Evolutionary conservation across 345 rosid species (phyloP).

Genomic region (Dovyalis caffra): DNA sequence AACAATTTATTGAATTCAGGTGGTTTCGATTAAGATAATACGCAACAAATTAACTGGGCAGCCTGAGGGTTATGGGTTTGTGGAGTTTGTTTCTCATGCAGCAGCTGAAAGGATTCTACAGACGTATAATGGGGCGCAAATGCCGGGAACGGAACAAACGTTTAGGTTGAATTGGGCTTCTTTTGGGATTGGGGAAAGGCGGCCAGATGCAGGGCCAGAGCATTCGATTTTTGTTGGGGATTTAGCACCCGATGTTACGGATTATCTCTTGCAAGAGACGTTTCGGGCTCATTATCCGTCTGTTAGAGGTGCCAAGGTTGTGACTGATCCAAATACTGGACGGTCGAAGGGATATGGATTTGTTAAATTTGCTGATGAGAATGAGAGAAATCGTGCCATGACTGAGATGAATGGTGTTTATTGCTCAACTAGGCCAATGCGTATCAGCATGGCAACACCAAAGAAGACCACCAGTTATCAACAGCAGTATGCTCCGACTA

Average conservation of each 20-base stretch:
- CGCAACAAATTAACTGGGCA: constrained; percentile 92
- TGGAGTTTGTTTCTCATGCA: constrained; percentile 83
- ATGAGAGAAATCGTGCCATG: constrained; percentile 91
- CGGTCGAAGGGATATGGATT: constrained; percentile 98
- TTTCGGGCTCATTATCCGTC: constrained; percentile 79
- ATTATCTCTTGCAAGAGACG: constrained; percentile 90
- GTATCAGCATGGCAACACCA: constrained; percentile 89
- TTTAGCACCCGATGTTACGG: constrained; percentile 90
- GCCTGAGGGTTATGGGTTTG: constrained; percentile 96
- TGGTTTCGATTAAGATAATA: constrained; percentile 83
- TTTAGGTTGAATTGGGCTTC: constrained; percentile 98
- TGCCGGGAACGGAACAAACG: constrained; percentile 84
- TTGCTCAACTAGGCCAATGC: constrained; percentile 94
- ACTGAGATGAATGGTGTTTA: constrained; percentile 88
- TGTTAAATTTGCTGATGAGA: constrained; percentile 87
- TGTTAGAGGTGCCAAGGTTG: constrained; percentile 98
- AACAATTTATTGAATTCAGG: no score
- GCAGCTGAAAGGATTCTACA: constrained; percentile 90
- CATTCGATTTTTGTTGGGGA: constrained; percentile 98
- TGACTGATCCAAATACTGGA: constrained; percentile 93
- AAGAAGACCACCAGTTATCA: constrained; percentile 63
- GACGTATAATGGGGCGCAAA: constrained; percentile 76
- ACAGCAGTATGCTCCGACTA: constrained; percentile 48
- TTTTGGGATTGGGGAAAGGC: constrained; percentile 87
- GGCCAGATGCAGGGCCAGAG: constrained; percentile 85